Evolutionary conservation across 2,329 filamentous ascomycete genomes (phyloP), one percentile per base, ranked within the genome.

Genomic region (Grosmannia huntii): DNA sequence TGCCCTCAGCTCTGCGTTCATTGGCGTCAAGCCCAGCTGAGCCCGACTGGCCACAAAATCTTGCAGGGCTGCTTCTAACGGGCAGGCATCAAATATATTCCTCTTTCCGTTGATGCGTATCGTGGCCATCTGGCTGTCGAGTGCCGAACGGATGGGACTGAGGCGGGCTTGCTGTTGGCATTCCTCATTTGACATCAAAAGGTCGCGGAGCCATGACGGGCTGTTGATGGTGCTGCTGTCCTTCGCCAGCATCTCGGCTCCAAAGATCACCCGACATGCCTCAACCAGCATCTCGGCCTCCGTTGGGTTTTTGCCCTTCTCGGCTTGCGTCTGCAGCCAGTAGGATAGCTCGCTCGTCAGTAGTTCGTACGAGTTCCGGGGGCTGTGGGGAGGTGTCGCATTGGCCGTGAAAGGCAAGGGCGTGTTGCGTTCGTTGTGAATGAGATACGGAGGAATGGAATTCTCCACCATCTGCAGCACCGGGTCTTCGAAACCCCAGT

Each of bases 391-490:
- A 3, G 74, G 68, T 33, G 70, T 69, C 12, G 70, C 69, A 60
- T 72, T 74, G 44, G 79, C 78, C 65, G 73, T 70, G 65, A 73
- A 83, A 27, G 81, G 81, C 51, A 78, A 68, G 11, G 80, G 78
- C 16, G 76, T 77, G 46, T 78, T 79, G 66, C 81, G 75, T 66
- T 85, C 82, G 69, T 82, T 73, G 67, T 85, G 79, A 72, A 85
- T 84, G 58, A 85, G 74, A 72, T 84, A 85, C 55, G 82, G 82
- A 57, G 82, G 83, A 59, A 86, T 83, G 53, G 81, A 82, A 66
- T 85, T 85, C 68, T 85, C 82, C 65, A 85, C 78, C 73, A 84
- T 78, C 61, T 82, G 75, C 63, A 83, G 72, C 49, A 85, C 77
- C 41, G 80, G 76, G 31, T 73, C 71, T 58, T 85, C 82, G 62